phyloP scores from a whole-genome alignment of 2,329 filamentous ascomycete species.

The Drechslerella coelobrocha region DNA sequence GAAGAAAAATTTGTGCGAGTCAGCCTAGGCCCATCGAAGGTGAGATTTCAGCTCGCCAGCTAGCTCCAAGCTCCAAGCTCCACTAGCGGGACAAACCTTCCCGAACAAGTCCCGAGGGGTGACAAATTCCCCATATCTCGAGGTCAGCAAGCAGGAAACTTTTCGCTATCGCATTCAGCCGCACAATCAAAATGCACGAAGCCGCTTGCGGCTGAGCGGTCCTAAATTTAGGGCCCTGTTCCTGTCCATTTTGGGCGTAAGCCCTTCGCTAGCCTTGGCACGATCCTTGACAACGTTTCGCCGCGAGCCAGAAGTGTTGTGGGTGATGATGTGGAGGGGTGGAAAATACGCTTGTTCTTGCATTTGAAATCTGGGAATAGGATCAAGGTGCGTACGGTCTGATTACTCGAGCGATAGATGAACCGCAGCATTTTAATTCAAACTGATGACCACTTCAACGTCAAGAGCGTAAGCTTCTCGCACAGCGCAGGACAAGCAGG shows the following conservation, averaged over 20 bases:
- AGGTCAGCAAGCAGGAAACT: constrained; percentile 6
- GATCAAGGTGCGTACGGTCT: no score
- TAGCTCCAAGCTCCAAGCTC: background rate
- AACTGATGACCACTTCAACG: constrained; percentile 61
- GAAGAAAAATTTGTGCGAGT: background rate
- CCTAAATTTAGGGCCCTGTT: constrained; percentile 47
- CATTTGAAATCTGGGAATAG: background rate
- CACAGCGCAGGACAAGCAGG: constrained; percentile 76
- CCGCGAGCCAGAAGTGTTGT: constrained; percentile 2
- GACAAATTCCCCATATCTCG: background rate
- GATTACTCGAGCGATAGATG: no score
- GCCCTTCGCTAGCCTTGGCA: constrained; percentile 24
- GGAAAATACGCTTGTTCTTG: background rate
- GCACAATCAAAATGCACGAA: constrained; percentile 35
- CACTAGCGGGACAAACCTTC: background rate
- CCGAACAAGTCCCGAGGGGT: background rate
- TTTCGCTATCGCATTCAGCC: constrained; percentile 34
- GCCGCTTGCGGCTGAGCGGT: constrained; percentile 43
- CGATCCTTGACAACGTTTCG: constrained; percentile 1
- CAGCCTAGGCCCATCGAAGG: background rate
- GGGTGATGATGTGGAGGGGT: background rate
- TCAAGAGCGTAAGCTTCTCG: constrained; percentile 75
- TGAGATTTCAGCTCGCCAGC: constrained; percentile 1
- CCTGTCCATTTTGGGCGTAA: constrained; percentile 24
- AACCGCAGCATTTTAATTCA: no score